Evolutionary conservation across 441 rosid species (phyloP), one percentile per base, ranked within the genome.

Genomic region (Erysimum cheiri): DNA sequence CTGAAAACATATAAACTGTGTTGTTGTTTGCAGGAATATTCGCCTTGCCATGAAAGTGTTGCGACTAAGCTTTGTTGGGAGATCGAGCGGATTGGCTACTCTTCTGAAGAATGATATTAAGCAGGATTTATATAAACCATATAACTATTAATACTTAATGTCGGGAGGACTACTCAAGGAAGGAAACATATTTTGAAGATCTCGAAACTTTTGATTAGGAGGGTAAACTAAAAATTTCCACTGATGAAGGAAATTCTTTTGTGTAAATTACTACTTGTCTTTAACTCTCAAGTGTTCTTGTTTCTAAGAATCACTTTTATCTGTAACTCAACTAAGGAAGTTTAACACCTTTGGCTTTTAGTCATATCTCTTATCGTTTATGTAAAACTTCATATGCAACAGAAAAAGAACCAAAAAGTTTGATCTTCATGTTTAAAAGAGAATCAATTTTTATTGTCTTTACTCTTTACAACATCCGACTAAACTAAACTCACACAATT

Each of bases 11-110:
- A 61, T 36, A 17, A 63, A 31, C 50, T 47, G 13, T 32, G 33
- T 13, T 49, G 31, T 58, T 56, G 57, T 47, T 73, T 68, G 58
- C 72, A 86, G 93, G 89, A 85, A 41, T 86, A 88, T 58, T 84
- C 85, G 3, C 94, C 91, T 37, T 84, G 88, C 74, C 91, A 83
- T 48, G 94, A 88, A 66, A 77, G 83, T 61, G 87, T 75, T 56
- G 88, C 84, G 8, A 79, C 88, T 4, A 86, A 80, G 79, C 74
- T 86, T 78, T 81, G 77, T 68, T 88, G 94, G 91, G 89, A 88
- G 82, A 80, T 82, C 7, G 94, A 88, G 81, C 82, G 84, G 74
- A 80, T 81, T 62, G 84, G 77, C 62, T 86, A 78, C 71, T 41
- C 85, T 32, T 69, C 79, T 64, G 79, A 70, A 70, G 75, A 70